phyloP scores from a whole-genome alignment of 73 alveolate species.

The Stentor roeselii region DNA sequence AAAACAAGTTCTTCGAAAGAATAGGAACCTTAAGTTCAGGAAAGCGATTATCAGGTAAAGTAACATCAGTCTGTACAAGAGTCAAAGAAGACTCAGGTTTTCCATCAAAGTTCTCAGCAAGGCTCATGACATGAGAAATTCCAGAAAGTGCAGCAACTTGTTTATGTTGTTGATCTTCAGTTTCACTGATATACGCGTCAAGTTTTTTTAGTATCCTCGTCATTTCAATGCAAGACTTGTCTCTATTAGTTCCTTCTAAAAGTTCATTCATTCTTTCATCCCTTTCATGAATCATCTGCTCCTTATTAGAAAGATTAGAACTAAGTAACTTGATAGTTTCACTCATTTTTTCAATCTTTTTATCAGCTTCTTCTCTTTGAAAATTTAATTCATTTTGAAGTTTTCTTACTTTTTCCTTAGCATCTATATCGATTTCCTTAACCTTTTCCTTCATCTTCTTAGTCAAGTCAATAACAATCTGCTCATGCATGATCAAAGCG shows the following conservation, averaged over 20 bases:
- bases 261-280: neutral
- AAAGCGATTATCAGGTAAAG: neutral
- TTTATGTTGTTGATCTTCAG: conserved; percentile 14
- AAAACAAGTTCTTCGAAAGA: neutral
- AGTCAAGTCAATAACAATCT: neutral
- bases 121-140: conserved; percentile 21
- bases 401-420: neutral
- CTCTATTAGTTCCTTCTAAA: neutral
- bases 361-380: neutral
- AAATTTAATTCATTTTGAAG: neutral
- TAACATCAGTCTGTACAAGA: neutral
- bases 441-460: neutral
- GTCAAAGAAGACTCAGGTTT: neutral
- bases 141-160: neutral
- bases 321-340: neutral
- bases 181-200: neutral
- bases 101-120: neutral
- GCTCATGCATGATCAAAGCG: conserved; percentile 1
- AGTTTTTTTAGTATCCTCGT: neutral
- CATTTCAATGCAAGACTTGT: neutral
- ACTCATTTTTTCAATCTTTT: neutral
- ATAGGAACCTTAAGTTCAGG: neutral
- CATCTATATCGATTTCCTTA: neutral
- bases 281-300: neutral
- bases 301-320: neutral